Conservation (phyloP, 2,329 filamentous ascomycete genomes). For the Ascosphaera pollenicola region DNA sequence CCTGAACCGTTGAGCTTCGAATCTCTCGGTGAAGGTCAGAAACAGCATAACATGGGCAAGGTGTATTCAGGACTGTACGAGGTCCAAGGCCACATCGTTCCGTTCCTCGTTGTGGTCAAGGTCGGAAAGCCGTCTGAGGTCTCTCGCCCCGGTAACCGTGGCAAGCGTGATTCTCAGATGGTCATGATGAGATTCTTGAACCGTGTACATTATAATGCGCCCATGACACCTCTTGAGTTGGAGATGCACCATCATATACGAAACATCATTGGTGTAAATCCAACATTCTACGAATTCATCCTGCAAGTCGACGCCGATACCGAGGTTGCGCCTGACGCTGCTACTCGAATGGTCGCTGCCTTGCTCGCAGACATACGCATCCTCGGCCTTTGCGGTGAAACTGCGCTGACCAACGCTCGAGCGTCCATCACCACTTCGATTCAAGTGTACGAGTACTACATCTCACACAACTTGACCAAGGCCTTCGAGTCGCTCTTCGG, state of each 20-base stretch:
- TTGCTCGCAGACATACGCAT: conserved; percentile 99
- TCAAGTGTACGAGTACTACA: conserved; percentile 93
- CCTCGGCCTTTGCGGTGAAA: conserved; percentile 97
- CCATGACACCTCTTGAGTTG: conserved; percentile 97
- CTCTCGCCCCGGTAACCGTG: conserved; percentile 85
- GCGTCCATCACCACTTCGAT: conserved; percentile 92
- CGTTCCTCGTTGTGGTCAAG: conserved; percentile 94
- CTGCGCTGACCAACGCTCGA: conserved; percentile 97
- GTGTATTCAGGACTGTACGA: conserved; percentile 97
- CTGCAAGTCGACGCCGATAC: conserved; percentile 99
- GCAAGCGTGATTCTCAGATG: conserved; percentile 97
- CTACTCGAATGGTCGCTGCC: conserved; percentile 97
- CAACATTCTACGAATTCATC: conserved; percentile 92
- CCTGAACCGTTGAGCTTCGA: conserved; percentile 89
- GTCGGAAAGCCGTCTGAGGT: conserved; percentile 64
- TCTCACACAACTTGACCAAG: conserved; percentile 92
- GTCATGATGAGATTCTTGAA: conserved; percentile 98
- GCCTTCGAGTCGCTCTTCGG: conserved; percentile 97
- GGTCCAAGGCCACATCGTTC: conserved; percentile 92
- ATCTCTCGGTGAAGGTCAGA: conserved; percentile 82
- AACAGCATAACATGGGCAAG: conserved; percentile 99
- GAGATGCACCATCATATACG: conserved; percentile 99
- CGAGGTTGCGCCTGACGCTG: conserved; percentile 93
- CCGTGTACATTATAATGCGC: conserved; percentile 99
- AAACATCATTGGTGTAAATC: conserved; percentile 96